phyloP scores from a whole-genome alignment of 345 rosid species.

The Eutrema heterophyllum region DNA sequence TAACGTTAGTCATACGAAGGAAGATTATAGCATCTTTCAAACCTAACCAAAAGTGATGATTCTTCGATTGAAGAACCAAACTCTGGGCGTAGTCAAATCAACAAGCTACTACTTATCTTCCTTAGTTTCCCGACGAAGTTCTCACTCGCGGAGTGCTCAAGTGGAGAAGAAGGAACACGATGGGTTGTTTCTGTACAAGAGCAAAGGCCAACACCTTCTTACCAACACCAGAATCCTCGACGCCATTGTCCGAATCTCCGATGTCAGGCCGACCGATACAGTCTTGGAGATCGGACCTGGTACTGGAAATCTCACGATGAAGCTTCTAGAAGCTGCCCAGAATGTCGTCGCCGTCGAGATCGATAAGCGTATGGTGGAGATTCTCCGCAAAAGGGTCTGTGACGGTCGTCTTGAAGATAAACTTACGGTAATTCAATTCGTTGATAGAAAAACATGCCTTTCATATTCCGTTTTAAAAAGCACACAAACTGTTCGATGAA shows the following conservation, averaged over 20 bases:
- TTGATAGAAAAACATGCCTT: too few species aligned
- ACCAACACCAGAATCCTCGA: constrained; percentile 74
- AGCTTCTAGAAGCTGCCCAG: constrained; percentile 55
- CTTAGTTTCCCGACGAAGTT: constrained; percentile 18
- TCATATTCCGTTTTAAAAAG: too few species aligned
- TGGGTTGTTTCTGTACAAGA: constrained; percentile 47
- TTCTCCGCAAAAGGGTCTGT: constrained; percentile 50
- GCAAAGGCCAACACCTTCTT: constrained; percentile 94
- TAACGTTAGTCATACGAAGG: too few species aligned
- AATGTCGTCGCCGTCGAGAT: constrained; percentile 70
- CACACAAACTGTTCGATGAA: constrained; percentile 45
- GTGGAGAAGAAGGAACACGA: constrained; percentile 30
- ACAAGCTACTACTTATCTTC: constrained; percentile 3
- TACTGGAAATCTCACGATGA: constrained; percentile 86
- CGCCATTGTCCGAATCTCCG: constrained; percentile 56
- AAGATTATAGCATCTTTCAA: too few species aligned
- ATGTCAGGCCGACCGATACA: constrained; percentile 48
- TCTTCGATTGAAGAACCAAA: constrained; percentile 8
- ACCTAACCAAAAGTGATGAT: constrained; percentile 5
- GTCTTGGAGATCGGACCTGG: constrained; percentile 92
- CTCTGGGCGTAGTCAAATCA: constrained; percentile 12
- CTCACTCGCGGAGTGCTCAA: background rate
- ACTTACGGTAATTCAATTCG: constrained; percentile 39
- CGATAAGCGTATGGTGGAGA: constrained; percentile 74
- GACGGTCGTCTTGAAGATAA: constrained; percentile 37